Percentiles rank a stretch among this genome's conserved stretches.
Evolutionary conservation across 2,329 filamentous ascomycete genomes (phyloP).

Genomic region (Ceratocystis papillata): DNA sequence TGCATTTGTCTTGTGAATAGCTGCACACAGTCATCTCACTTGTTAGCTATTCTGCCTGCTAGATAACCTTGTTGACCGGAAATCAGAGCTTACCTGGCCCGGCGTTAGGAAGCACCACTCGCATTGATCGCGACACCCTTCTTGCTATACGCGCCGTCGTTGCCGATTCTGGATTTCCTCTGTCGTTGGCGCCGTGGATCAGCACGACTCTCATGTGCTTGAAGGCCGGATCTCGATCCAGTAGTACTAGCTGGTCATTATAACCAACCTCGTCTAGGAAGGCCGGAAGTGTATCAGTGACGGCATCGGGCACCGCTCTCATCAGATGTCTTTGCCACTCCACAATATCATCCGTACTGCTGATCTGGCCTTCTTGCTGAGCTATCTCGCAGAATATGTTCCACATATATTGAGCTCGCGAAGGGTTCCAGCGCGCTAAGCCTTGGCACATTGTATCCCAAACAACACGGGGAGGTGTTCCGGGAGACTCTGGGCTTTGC

Average conservation of each 20-base stretch:
- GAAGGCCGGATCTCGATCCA: background rate
- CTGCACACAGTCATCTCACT: background rate
- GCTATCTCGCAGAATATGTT: constrained; percentile 18
- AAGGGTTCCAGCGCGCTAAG: background rate
- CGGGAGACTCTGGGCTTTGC: background rate
- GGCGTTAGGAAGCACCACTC: background rate
- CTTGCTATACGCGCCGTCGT: constrained; percentile 4
- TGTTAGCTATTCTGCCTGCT: background rate
- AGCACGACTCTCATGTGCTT: background rate
- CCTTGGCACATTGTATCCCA: constrained; percentile 12
- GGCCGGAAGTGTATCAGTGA: constrained; percentile 2
- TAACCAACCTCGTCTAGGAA: constrained; percentile 2
- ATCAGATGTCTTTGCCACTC: background rate
- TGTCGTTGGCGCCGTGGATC: constrained; percentile 5
- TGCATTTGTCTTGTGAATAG: background rate
- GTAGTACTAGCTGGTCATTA: constrained; percentile 2
- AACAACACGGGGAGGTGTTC: constrained; percentile 4
- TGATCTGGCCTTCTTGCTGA: constrained; percentile 5
- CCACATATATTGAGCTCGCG: constrained; percentile 16
- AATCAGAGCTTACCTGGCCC: constrained; percentile 15
- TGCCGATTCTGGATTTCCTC: background rate
- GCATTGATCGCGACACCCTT: background rate
- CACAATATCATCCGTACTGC: background rate
- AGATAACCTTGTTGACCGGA: background rate
- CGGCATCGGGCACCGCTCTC: constrained; percentile 10